phyloP scores from a whole-genome alignment of 768 basidiomycete genomes.

The Gymnopilus junonius region DNA sequence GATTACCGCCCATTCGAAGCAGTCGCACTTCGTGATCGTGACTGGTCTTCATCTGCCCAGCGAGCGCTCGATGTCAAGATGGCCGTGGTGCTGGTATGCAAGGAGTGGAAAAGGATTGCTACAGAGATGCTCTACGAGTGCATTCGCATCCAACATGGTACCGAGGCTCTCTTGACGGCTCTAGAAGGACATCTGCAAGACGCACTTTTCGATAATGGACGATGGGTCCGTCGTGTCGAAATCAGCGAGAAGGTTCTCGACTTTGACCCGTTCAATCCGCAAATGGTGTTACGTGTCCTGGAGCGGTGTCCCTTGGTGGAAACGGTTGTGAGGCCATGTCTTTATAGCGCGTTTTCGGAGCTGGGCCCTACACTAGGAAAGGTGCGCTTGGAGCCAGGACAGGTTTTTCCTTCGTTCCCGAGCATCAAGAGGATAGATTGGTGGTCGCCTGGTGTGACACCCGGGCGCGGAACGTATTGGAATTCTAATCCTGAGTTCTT shows the following conservation, averaged over 20 bases:
- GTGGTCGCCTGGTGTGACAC: not conserved
- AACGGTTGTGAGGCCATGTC: slow-evolving; percentile 4
- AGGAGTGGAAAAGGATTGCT: slow-evolving; percentile 12
- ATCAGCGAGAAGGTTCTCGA: slow-evolving; percentile 5
- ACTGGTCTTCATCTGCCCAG: slow-evolving; percentile 4
- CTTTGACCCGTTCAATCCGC: slow-evolving; percentile 13
- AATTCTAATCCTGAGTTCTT: not conserved
- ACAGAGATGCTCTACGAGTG: slow-evolving; percentile 16
- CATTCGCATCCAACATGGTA: slow-evolving; percentile 11
- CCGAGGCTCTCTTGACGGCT: slow-evolving; percentile 4
- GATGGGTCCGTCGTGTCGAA: slow-evolving; percentile 10
- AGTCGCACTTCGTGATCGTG: slow-evolving; percentile 3
- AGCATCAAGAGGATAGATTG: slow-evolving; percentile 9
- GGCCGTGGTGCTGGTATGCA: slow-evolving; percentile 11
- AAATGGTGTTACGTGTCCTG: slow-evolving; percentile 7
- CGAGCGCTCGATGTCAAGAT: slow-evolving; percentile 5
- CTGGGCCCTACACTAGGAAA: not conserved
- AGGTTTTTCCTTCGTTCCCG: slow-evolving; percentile 1
- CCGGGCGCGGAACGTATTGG: not conserved
- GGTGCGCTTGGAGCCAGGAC: not conserved
- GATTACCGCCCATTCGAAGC: slow-evolving; percentile 10
- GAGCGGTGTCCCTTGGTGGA: slow-evolving; percentile 7
- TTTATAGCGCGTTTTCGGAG: no score
- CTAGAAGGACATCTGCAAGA: slow-evolving; percentile 1
- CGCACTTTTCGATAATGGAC: slow-evolving; percentile 3